These are phyloP conservation scores for Amauroascus verrucosus DNA, from an alignment of 2,329 filamentous ascomycete genomes.

Conservation along the genomic window DNA sequence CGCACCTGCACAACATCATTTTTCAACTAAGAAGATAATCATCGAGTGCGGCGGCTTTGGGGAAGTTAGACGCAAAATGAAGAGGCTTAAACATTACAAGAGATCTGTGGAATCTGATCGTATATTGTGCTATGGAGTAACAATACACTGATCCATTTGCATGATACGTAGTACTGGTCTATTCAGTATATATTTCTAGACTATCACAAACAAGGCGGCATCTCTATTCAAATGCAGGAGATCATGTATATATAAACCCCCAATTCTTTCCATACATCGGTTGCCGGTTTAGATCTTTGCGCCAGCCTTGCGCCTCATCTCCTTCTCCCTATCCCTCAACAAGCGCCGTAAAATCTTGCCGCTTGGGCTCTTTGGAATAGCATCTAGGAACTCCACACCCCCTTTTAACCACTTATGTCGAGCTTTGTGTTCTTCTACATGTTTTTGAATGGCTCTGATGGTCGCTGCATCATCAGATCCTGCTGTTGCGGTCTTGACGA, in stretches of 20 bases:
- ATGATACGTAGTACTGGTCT: neutral
- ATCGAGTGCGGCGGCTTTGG: too few relatives aligned
- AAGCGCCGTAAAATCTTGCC: slow-evolving; percentile 55
- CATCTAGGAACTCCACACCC: slow-evolving; percentile 48
- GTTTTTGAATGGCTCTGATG: slow-evolving; percentile 44
- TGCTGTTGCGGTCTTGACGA: slow-evolving; percentile 48
- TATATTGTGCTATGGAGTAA: too few relatives aligned
- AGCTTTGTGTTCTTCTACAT: slow-evolving; percentile 52
- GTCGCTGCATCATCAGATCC: slow-evolving; percentile 44
- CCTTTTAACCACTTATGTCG: slow-evolving; percentile 54
- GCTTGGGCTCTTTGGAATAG: slow-evolving; percentile 51
- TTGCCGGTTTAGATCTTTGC: slow-evolving; percentile 51
- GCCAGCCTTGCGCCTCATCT: slow-evolving; percentile 52
- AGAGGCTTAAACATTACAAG: too few relatives aligned
- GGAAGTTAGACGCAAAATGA: neutral
- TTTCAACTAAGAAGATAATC: neutral
- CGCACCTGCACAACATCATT: too few relatives aligned
- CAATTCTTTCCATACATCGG: too few relatives aligned
- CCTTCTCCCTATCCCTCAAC: slow-evolving; percentile 64
- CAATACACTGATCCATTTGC: too few relatives aligned
- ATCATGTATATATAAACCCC: neutral
- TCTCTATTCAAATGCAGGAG: neutral
- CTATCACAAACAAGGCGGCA: too few relatives aligned
- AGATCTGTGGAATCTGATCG: too few relatives aligned
- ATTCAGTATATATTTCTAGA: too few relatives aligned